Evolutionary conservation across 768 basidiomycete species (phyloP), one percentile per base, ranked within the genome.

Genomic region (Lentinus tigrinus): DNA sequence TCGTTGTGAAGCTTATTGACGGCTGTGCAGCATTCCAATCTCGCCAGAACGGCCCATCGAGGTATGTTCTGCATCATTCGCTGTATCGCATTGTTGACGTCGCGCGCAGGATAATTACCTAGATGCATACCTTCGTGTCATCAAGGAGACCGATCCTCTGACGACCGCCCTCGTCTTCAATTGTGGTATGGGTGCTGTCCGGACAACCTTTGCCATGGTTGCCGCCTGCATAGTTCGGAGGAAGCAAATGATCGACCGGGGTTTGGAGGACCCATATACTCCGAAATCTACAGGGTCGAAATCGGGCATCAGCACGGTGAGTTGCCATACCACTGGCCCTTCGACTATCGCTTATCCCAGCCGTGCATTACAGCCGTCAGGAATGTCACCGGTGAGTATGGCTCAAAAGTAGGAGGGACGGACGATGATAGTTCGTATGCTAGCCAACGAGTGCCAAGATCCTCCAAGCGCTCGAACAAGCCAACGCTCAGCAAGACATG

Each of bases 151-250:
- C 0, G 91, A 96, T 65, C 95, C 96, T 2, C 74, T 88, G 3
- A 77, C 78, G 17, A 94, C 93, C 0, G 86, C 90, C 0, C 77
- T 98, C 19, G 90, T 98, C 4, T 98, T 98, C 71, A 94, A 91
- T 48, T 98, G 96, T 70, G 96, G 97, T 31, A 94, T 96, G 86
- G 97, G 97, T 44, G 93, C 93, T 2, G 95, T 98, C 1, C 83
- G 96, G 19, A 95, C 95, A 2, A 98, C 95, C 0, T 98, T 97
- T 68, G 94, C 93, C 3, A 98, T 98, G 97, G 83, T 88, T n/a
- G 92, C 94, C 7, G 95, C 96, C 0, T 85, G 87, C 56, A 78
- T 99, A 36, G 80, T 98, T 2, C 79, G 96, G 42, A 78, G 96
- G 47, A 91, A 88, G 60, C 82, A 85, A 65, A 68, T 85, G 34